Conservation (phyloP, 1,139 yeast genomes). For the Chernovozyma sophiae-reginae region DNA sequence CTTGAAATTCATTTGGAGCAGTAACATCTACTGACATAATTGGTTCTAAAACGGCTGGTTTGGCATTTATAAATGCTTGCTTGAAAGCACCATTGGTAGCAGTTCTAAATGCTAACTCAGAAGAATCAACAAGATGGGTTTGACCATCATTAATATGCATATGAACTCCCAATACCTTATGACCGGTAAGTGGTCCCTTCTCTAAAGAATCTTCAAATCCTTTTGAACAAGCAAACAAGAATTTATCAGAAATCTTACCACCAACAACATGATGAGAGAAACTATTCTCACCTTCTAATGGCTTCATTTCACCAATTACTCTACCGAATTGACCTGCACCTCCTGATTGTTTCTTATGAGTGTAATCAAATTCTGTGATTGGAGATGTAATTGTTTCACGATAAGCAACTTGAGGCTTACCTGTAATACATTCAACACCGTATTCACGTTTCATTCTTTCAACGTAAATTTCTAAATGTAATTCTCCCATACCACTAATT, state of each 20-base stretch:
- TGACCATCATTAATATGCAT: conserved; percentile 97
- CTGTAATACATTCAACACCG: conserved; percentile 91
- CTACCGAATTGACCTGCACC: conserved; percentile 99
- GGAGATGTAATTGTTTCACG: conserved; percentile 83
- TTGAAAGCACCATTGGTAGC: conserved; percentile 92
- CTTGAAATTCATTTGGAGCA: conserved; percentile 96
- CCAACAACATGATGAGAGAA: conserved; percentile 91
- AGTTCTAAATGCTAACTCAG: conserved; percentile 89
- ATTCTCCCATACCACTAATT: conserved; percentile 98
- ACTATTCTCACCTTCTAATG: conserved; percentile 62
- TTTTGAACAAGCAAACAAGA: conserved; percentile 87
- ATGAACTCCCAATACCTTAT: conserved; percentile 84
- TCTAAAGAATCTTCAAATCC: conserved; percentile 95
- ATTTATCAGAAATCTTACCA: conserved; percentile 95
- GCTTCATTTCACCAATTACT: conserved; percentile 81
- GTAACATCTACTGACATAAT: conserved; percentile 91
- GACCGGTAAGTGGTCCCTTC: conserved; percentile 96
- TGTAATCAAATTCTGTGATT: conserved; percentile 74
- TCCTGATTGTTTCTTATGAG: conserved; percentile 97
- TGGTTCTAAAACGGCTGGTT: conserved; percentile 91
- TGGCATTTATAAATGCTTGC: conserved; percentile 80
- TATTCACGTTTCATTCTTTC: conserved; percentile 98
- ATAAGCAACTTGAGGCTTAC: conserved; percentile 97
- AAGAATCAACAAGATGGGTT: conserved; percentile 95
- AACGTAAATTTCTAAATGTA: conserved; percentile 93